phyloP scores from a whole-genome alignment of 257 asterid genomes.

The Cynanchum wilfordii region DNA sequence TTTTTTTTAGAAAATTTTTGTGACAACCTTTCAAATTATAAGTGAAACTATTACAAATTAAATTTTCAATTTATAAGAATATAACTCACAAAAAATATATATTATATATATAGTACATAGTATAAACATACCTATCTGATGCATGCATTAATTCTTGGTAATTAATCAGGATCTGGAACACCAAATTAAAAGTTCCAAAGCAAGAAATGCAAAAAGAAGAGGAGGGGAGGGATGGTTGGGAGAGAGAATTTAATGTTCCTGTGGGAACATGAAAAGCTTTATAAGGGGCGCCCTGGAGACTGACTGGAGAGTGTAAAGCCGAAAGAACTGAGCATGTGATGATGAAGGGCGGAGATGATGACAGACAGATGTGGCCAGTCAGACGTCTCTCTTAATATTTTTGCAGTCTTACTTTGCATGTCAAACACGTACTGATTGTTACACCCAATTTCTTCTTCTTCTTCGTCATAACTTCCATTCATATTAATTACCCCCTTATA shows the following conservation, averaged over 20 bases:
- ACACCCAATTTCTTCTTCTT: constrained; percentile 1
- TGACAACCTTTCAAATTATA: no score
- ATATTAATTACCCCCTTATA: background rate
- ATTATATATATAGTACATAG: no score
- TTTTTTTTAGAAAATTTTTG: no score
- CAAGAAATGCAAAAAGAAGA: background rate
- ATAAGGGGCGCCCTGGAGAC: background rate
- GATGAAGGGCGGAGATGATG: constrained; percentile 19
- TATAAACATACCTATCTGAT: no score
- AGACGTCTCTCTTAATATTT: background rate
- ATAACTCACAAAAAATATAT: no score
- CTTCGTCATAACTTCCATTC: background rate
- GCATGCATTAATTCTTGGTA: no score
- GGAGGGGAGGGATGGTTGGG: background rate
- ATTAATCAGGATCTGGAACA: no score
- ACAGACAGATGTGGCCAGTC: constrained; percentile 25
- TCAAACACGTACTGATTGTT: constrained; percentile 29
- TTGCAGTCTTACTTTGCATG: constrained; percentile 29
- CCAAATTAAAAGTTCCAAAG: background rate
- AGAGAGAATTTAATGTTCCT: constrained; percentile 14
- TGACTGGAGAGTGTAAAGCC: constrained; percentile 8
- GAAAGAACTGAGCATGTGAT: constrained; percentile 22
- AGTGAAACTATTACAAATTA: no score
- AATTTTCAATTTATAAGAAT: no score
- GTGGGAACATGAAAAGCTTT: constrained; percentile 9